Percentiles rank a stretch among this genome's conserved stretches.
Conservation (phyloP, 176 grass and related monocot species). For the Carex pumila region DNA sequence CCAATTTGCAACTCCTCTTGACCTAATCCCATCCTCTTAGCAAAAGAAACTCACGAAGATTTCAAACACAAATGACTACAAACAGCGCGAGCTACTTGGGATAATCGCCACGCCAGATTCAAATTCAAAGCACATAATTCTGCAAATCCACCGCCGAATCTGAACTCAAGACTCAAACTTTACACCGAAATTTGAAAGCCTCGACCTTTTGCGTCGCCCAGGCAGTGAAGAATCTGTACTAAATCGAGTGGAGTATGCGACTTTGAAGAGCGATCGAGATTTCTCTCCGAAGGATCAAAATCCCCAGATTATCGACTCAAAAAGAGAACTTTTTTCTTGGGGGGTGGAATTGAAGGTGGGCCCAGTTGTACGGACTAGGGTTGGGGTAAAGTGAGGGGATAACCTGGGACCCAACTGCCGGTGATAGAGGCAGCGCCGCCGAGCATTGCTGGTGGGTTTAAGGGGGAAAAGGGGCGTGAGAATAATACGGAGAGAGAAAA, state of each 20-base stretch:
- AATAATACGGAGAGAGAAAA: constrained; percentile 29
- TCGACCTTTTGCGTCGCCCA: neutral
- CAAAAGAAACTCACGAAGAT: constrained; percentile 13
- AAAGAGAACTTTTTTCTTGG: neutral
- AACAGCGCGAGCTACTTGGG: neutral
- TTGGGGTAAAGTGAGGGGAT: constrained; percentile 27
- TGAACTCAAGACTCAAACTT: constrained; percentile 6
- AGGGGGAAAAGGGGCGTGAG: constrained; percentile 4
- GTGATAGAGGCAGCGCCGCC: constrained; percentile 19
- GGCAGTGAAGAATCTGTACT: constrained; percentile 11
- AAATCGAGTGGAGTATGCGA: neutral
- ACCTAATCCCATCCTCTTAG: constrained; percentile 20
- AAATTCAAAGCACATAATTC: constrained; percentile 15
- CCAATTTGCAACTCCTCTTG: constrained; percentile 42
- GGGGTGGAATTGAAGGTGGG: neutral
- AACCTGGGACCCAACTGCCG: constrained; percentile 28
- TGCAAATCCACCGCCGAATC: neutral
- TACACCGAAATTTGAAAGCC: neutral
- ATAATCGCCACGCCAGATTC: constrained; percentile 12
- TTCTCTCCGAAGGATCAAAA: neutral
- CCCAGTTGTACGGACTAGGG: neutral
- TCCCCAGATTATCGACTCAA: neutral
- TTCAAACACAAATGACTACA: neutral
- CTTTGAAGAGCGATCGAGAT: neutral
- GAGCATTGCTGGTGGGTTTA: constrained; percentile 18